Base-by-base conservation (phyloP, 305 asterid species). In the Striga hermonthica region DNA sequence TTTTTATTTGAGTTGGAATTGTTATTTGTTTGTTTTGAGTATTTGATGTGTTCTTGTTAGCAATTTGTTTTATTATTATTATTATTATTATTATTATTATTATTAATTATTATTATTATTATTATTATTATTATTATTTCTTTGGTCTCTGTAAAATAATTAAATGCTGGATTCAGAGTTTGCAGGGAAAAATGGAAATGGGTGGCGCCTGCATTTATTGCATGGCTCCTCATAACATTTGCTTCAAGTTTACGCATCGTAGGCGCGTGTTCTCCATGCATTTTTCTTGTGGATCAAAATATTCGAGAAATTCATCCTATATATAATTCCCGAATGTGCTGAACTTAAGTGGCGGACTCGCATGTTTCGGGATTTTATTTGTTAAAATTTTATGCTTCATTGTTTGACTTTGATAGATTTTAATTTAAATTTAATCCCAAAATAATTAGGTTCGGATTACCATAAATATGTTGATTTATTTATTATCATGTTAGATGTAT, bases 141-240 rank as follows among this genome's bases (percentile, higher is more conserved):
- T 1, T 36, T 0, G 48, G 44, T 3, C 0, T 54, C 15, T 4
- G 14, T 53, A 8, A 60, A 50, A 60, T 14, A 80, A 82, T 75
- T 85, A 64, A 85, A 79, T 85, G 91, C 56, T 28, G 45, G 22
- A 1, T 60, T 64, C 87, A 82, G 86, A 69, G 60, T 12, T 57
- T 79, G 84, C 76, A 70, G 79, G 74, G n/a, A n/a, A n/a, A n/a
- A n/a, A n/a, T n/a, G 2, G 66, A 65, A 70, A 62, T 1, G 72
- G 67, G 77, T 64, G 45, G 52, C 14, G 71, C 60, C 47, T 48
- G 78, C 82, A 82, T 74, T 78, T 13, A 75, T 13, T 36, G 64
- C 68, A 72, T 77, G 73, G 14, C 9, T 41, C 34, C 12, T 60
- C 4, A 5, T n/a, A 39, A 4, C 4, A 41, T 58, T 31, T 66